Conservation (phyloP, 805 yeast species). For the Candida ascalaphidarum region DNA sequence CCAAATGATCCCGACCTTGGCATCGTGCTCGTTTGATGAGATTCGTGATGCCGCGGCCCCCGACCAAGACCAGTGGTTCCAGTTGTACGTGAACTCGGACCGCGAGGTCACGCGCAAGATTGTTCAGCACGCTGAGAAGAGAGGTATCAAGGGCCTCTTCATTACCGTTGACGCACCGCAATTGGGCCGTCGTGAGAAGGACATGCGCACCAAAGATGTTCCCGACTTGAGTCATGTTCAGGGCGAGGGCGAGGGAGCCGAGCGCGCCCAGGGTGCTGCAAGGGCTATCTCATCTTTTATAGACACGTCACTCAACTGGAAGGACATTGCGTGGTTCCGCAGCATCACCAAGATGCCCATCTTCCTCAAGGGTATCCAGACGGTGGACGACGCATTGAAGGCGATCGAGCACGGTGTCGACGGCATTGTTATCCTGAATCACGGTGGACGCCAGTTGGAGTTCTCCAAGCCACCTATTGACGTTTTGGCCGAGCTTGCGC, state of each 20-base stretch:
- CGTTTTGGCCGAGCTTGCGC: slow-evolving; percentile 63
- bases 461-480: slow-evolving; percentile 73
- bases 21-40: slow-evolving; percentile 84
- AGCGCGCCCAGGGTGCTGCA: slow-evolving; percentile 75
- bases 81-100: slow-evolving; percentile 75
- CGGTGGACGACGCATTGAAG: slow-evolving; percentile 66
- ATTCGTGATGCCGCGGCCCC: slow-evolving; percentile 61
- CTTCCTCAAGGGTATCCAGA: slow-evolving; percentile 76
- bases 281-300: slow-evolving; percentile 81
- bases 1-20: slow-evolving; percentile 91
- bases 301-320: slow-evolving; percentile 19
- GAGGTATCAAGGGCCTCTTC: slow-evolving; percentile 60
- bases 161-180: slow-evolving; percentile 92
- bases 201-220: slow-evolving; percentile 50
- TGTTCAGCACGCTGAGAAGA: slow-evolving; percentile 60
- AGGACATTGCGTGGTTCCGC: slow-evolving; percentile 32
- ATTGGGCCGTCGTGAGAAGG: slow-evolving; percentile 86
- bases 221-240: slow-evolving; percentile 39
- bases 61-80: slow-evolving; percentile 80
- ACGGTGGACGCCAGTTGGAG: slow-evolving; percentile 87
- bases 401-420: slow-evolving; percentile 67
- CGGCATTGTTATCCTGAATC: slow-evolving; percentile 81
- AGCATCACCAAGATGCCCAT: slow-evolving; percentile 34
- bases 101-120: slow-evolving; percentile 44
- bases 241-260: slow-evolving; percentile 44